Conservation (phyloP, 2,329 filamentous ascomycete genomes). For the Fusarium continuum region DNA sequence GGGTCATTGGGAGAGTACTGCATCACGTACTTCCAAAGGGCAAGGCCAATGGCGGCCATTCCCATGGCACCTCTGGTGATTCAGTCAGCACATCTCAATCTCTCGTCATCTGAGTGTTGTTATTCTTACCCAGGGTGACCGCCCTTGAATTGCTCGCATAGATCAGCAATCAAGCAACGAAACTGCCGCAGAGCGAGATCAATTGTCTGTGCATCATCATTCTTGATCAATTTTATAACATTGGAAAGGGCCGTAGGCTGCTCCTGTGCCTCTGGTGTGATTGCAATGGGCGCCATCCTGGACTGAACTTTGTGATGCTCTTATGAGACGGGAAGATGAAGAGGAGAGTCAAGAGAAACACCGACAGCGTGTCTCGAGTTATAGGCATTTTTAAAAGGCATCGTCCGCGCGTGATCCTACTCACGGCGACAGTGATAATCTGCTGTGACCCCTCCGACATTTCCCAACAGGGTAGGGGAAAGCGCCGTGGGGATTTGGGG, state of each 20-base stretch:
- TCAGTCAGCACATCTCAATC: neutral
- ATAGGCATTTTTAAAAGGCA: conserved; percentile 10
- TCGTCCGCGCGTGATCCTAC: conserved; percentile 13
- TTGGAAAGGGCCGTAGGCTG: conserved; percentile 26
- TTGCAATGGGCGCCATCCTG: conserved; percentile 41
- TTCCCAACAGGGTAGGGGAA: conserved; percentile 11
- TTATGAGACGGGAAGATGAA: neutral
- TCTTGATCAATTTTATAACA: conserved; percentile 41
- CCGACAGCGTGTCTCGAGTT: conserved; percentile 2
- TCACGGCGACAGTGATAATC: neutral
- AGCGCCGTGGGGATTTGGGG: conserved; percentile 10
- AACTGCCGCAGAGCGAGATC: conserved; percentile 68
- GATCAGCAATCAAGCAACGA: conserved; percentile 70
- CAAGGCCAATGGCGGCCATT: conserved; percentile 69
- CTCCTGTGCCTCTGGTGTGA: conserved; percentile 28
- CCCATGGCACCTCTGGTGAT: conserved; percentile 58
- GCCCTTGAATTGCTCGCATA: conserved; percentile 75
- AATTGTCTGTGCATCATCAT: conserved; percentile 41
- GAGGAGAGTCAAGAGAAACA: neutral
- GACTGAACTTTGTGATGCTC: neutral
- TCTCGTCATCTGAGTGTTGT: neutral
- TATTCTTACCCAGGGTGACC: conserved; percentile 70
- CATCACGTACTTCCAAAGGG: conserved; percentile 70
- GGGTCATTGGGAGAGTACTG: conserved; percentile 64
- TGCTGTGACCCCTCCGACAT: neutral